Evolutionary conservation across 208 protist species (phyloP).

Genomic region (Acanthamoeba culbertsoni): DNA sequence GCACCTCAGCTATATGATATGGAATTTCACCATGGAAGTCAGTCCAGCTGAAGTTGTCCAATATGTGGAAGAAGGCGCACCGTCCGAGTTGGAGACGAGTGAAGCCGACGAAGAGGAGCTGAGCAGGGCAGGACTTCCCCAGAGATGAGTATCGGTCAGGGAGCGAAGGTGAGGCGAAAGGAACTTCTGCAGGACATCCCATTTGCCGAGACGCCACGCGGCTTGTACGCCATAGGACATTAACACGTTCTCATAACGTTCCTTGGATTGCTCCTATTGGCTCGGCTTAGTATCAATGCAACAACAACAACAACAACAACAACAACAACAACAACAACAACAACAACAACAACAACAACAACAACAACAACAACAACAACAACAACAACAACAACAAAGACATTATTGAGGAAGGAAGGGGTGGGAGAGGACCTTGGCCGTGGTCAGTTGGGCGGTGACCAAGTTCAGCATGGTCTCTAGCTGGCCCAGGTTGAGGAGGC

Average conservation of each 20-base stretch:
- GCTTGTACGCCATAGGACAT: conserved; percentile 74
- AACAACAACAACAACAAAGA: no score
- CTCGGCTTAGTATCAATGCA: neutral
- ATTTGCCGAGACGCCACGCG: conserved; percentile 83
- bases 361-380: no score
- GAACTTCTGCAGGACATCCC: conserved; percentile 72
- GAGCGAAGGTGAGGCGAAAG: neutral
- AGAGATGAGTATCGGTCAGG: neutral
- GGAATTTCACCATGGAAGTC: no score
- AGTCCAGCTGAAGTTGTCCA: no score
- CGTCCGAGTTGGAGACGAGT: no score
- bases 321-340: no score
- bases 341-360: no score
- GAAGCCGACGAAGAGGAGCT: no score
- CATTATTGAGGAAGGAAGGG: neutral
- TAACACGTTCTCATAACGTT: neutral
- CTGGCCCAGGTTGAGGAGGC: conserved; percentile 81
- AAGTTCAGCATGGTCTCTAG: conserved; percentile 76
- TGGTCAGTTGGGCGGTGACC: conserved; percentile 34
- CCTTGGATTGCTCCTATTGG: neutral
- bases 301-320: no score
- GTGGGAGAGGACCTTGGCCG: neutral
- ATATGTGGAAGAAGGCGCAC: no score
- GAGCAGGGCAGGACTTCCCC: no score
- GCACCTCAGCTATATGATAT: no score